Conservation (phyloP, 805 yeast genomes). For the Saturnispora ahearnii region DNA sequence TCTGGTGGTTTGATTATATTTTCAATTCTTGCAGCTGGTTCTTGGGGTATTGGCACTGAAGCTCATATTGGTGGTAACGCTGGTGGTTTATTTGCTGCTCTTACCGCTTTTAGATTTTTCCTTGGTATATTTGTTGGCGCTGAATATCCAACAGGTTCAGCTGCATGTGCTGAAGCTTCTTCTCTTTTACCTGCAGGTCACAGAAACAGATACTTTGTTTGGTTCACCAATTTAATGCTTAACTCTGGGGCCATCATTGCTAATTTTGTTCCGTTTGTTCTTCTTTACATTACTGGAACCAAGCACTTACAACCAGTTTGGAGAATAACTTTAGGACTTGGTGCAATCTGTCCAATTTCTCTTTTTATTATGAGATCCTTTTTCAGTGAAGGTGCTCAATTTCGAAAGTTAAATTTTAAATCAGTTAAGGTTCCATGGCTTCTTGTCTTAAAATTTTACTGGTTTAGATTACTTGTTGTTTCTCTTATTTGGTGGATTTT, state of each 20-base stretch:
- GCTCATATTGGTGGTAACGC: constrained; percentile 38
- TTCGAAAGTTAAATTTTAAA: constrained; percentile 61
- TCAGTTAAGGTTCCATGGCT: constrained; percentile 55
- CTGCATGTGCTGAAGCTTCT: constrained; percentile 89
- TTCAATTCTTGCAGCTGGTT: constrained; percentile 71
- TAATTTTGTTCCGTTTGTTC: constrained; percentile 77
- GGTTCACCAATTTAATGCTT: constrained; percentile 86
- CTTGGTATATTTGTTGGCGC: constrained; percentile 91
- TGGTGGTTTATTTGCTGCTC: constrained; percentile 71
- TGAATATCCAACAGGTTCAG: constrained; percentile 90
- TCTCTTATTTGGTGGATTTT: constrained; percentile 84
- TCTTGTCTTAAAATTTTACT: constrained; percentile 67
- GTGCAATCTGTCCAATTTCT: constrained; percentile 78
- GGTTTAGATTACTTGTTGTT: constrained; percentile 67
- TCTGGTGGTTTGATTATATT: constrained; percentile 67
- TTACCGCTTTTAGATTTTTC: constrained; percentile 78
- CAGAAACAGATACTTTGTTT: constrained; percentile 80
- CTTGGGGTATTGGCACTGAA: constrained; percentile 65
- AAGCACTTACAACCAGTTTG: constrained; percentile 73
- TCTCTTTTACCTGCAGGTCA: constrained; percentile 67
- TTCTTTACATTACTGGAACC: constrained; percentile 71
- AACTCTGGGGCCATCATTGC: constrained; percentile 79
- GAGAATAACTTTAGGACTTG: constrained; percentile 86
- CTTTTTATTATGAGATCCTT: constrained; percentile 70
- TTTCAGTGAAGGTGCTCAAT: constrained; percentile 66